phyloP scores from a whole-genome alignment of 2,329 filamentous ascomycete species.

The Arachnopeziza araneosa region DNA sequence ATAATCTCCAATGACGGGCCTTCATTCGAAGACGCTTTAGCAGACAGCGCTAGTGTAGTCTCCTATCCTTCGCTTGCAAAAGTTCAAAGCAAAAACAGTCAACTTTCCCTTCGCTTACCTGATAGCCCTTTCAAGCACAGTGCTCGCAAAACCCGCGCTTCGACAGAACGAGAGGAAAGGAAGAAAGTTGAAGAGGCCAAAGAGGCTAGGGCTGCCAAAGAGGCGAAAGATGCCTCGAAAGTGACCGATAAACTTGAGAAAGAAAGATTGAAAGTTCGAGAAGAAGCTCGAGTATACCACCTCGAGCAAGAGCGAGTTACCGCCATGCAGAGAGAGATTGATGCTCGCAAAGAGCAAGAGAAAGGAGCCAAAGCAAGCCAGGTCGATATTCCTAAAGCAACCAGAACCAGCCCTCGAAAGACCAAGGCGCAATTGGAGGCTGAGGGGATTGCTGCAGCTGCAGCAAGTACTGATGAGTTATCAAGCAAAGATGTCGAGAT shows the following conservation, averaged over 20 bases:
- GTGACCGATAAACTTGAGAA: conserved; percentile 60
- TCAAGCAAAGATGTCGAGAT: conserved; percentile 47
- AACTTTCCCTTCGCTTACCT: conserved; percentile 8
- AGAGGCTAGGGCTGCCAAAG: conserved; percentile 57
- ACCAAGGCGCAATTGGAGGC: conserved; percentile 33
- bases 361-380: conserved; percentile 32
- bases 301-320: conserved; percentile 51
- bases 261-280: conserved; percentile 62
- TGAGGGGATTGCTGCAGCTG: conserved; percentile 29
- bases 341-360: conserved; percentile 48
- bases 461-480: conserved; percentile 29
- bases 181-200: conserved; percentile 54
- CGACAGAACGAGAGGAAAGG: conserved; percentile 55
- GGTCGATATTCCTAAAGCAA: conserved; percentile 37
- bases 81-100: conserved; percentile 22
- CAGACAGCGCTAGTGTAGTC: conserved; percentile 31
- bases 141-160: conserved; percentile 47
- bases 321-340: conserved; percentile 47
- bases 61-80: conserved; percentile 42
- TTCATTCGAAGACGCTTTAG: conserved; percentile 40
- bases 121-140: conserved; percentile 26
- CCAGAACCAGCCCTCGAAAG: conserved; percentile 49
- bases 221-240: conserved; percentile 54
- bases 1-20: conserved; percentile 39
- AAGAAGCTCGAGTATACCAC: conserved; percentile 57